phyloP scores from a whole-genome alignment of 148 eudicot genomes.

The Silene uniflora region DNA sequence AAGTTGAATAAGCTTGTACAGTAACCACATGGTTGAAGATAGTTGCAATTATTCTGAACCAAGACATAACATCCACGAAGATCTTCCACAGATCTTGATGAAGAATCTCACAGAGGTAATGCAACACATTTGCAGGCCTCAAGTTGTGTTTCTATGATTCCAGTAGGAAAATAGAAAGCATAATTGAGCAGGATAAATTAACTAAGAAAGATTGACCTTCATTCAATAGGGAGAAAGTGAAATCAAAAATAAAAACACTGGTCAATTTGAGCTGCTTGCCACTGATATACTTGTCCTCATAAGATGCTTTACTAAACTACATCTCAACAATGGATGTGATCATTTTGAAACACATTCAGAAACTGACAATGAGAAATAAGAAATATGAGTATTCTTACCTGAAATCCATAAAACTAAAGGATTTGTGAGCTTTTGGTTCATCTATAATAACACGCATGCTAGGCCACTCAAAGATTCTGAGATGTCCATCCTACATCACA shows the following conservation, averaged over 20 bases:
- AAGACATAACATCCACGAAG: neutral
- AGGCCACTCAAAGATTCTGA: slow-evolving; percentile 97
- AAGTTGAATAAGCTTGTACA: too few relatives aligned
- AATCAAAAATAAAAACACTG: neutral
- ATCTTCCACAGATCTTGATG: neutral
- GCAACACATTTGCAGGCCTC: neutral
- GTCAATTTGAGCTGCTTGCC: neutral
- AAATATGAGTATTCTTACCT: slow-evolving; percentile 43
- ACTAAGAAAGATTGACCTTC: neutral
- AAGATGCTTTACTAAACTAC: neutral
- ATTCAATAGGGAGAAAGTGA: neutral
- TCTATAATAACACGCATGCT: slow-evolving; percentile 66
- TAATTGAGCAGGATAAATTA: neutral
- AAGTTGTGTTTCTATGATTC: neutral
- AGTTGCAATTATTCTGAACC: neutral
- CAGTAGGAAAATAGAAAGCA: neutral
- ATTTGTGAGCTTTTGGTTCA: slow-evolving; percentile 93
- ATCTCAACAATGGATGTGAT: neutral
- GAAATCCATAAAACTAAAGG: slow-evolving; percentile 88
- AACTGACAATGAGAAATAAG: neutral
- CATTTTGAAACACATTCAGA: neutral
- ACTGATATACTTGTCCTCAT: neutral
- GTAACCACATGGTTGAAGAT: neutral
- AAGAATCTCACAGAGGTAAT: neutral
- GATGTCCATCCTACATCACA: slow-evolving; percentile 69